Evolutionary conservation across 176 grass and related monocot genomes (phyloP).

Genomic region (Lolium rigidum): DNA sequence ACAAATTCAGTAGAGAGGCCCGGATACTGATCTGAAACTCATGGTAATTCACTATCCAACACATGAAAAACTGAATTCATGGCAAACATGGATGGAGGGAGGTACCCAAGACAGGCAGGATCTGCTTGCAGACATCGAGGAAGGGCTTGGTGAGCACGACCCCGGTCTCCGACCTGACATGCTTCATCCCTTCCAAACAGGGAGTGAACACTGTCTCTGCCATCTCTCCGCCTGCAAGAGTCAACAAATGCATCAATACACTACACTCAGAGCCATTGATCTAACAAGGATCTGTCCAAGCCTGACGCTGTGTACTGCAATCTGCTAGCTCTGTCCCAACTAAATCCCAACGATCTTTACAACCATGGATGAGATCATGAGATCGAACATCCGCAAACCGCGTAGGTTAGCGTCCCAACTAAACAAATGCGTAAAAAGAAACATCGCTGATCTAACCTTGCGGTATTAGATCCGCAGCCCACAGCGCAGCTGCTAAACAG

Average conservation of each 20-base stretch:
- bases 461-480: slow-evolving; percentile 18
- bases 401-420: neutral
- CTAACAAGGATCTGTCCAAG: neutral
- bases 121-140: slow-evolving; percentile 95
- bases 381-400: neutral
- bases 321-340: neutral
- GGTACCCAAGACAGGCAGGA: slow-evolving; percentile 87
- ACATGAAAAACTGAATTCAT: slow-evolving; percentile 12
- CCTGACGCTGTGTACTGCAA: neutral
- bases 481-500: neutral
- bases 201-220: slow-evolving; percentile 84
- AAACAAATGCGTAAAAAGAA: neutral
- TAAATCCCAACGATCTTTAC: too few species aligned
- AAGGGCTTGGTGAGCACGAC: slow-evolving; percentile 87
- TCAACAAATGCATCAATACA: slow-evolving; percentile 11
- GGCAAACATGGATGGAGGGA: neutral
- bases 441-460: neutral
- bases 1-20: neutral
- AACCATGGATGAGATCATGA: neutral
- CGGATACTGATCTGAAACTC: slow-evolving; percentile 26
- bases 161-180: slow-evolving; percentile 82
- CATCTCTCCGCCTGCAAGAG: slow-evolving; percentile 65
- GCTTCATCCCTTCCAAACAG: slow-evolving; percentile 96
- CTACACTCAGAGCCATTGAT: neutral
- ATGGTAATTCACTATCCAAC: neutral